Base-by-base conservation (phyloP, 148 eudicot genomes). In the Linanthus parryae region DNA sequence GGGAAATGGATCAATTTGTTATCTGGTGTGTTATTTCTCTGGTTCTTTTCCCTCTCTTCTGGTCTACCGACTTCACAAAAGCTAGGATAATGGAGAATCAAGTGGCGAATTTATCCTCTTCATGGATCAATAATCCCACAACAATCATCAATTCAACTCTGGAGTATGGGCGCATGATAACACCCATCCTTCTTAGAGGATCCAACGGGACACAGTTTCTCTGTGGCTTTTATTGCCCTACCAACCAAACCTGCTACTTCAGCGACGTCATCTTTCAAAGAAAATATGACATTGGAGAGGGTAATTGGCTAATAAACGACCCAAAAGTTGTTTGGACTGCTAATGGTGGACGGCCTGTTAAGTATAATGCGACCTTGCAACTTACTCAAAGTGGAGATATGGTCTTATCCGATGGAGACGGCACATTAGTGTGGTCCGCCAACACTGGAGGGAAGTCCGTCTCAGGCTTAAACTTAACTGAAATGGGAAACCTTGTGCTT, bases 401-500 rank as follows among this genome's bases (percentile, higher is more conserved):
- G 44, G 36, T 59, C 23, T 18, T 73, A 24, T 16, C 25, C 30
- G 73, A 73, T 16, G 54, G 5, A 0, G 37, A 73, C 38, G 66
- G 77, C 5, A 18, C 24, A 2, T 12, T 43, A 1, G 70, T 54
- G 3, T 67, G 73, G 77, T 62, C 73, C 2, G 63, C 73, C 7
- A 55, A 67, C 33, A 73, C 77, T 0, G 4, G 42, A 1, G 63
- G 69, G 2, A 67, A 31, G 39, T 23, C 55, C 8, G 73, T 67
- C 8, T 6, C 16, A 0, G 73, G 77, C 8, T 37, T 67, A 23
- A 67, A 63, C 28, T 22, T 67, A 22, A 67, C 77, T 0, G 69
- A 63, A 16, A 17, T 2, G 0, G 73, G 73, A 17, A 73, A 67
- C 30, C 56, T 73, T 3, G 63, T 63, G 15, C 58, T 73, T 24